These are phyloP conservation scores for Aureobasidium sp. DNA, from an alignment of 2,329 filamentous ascomycete species.

Conservation along the genomic window DNA sequence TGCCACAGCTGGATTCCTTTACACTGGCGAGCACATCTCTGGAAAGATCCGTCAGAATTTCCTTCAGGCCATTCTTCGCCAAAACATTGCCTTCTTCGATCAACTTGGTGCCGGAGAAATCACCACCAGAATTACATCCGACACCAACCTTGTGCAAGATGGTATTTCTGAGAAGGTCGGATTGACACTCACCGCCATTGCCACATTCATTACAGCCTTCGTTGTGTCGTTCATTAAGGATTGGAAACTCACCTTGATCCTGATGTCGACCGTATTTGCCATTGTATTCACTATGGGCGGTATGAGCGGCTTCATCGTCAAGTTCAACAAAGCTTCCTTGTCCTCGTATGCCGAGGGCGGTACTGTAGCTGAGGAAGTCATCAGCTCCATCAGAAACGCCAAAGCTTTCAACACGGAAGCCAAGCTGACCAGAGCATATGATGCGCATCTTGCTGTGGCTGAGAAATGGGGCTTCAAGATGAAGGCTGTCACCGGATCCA, in stretches of 20 bases:
- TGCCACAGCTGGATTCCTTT: conserved; percentile 83
- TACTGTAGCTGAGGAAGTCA: conserved; percentile 85
- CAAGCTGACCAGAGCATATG: conserved; percentile 81
- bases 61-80: conserved; percentile 71
- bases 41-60: conserved; percentile 63
- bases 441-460: conserved; percentile 63
- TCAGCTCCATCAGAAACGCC: conserved; percentile 88
- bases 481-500: conserved; percentile 64
- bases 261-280: conserved; percentile 73
- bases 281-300: conserved; percentile 70
- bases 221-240: conserved; percentile 85
- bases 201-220: conserved; percentile 83
- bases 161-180: conserved; percentile 87
- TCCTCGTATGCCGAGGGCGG: conserved; percentile 77
- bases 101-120: conserved; percentile 89
- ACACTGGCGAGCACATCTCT: conserved; percentile 42
- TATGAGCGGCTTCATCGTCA: conserved; percentile 68
- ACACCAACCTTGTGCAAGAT: conserved; percentile 89
- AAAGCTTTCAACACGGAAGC: conserved; percentile 91
- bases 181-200: conserved; percentile 65
- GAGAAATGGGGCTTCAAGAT: conserved; percentile 69
- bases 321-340: conserved; percentile 70
- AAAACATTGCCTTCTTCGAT: conserved; percentile 91
- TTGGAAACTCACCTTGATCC: conserved; percentile 88
- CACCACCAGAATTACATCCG: conserved; percentile 86